phyloP scores from a whole-genome alignment of 2,329 filamentous ascomycete genomes.

The Aspergillus fumigatiaffinis region DNA sequence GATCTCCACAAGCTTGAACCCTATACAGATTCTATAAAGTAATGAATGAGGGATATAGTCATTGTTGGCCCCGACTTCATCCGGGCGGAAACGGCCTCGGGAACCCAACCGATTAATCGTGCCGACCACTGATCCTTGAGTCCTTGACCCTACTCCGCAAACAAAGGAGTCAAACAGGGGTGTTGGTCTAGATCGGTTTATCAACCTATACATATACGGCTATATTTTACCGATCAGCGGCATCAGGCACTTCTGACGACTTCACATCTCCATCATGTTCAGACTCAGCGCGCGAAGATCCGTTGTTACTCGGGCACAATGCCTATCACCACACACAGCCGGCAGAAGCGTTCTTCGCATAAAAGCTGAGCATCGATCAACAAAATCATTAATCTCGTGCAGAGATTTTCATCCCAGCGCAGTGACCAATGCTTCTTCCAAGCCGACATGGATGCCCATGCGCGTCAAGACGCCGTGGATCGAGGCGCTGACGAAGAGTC shows the following conservation, averaged over 20 bases:
- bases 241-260: background rate
- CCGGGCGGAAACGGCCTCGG: conserved; percentile 22
- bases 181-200: conserved; percentile 13
- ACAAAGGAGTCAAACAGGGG: background rate
- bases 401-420: conserved; percentile 28
- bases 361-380: conserved; percentile 1
- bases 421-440: conserved; percentile 19
- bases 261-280: conserved; percentile 11
- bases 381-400: conserved; percentile 4
- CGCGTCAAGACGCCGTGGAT: conserved; percentile 66
- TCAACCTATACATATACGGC: background rate
- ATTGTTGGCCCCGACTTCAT: conserved; percentile 22
- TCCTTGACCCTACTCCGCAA: conserved; percentile 2
- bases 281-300: conserved; percentile 7
- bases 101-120: conserved; percentile 1
- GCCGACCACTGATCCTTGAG: conserved; percentile 5
- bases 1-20: background rate
- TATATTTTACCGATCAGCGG: background rate
- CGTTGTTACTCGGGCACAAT: conserved; percentile 15
- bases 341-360: conserved; percentile 3
- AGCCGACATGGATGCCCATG: conserved; percentile 49
- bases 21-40: background rate
- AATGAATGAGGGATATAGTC: conserved; percentile 1
- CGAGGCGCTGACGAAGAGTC: conserved; percentile 57
- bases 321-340: conserved; percentile 10